Conservation (phyloP, 371 early-diverging fungal genomes). For the Sporodiniella umbellata region DNA sequence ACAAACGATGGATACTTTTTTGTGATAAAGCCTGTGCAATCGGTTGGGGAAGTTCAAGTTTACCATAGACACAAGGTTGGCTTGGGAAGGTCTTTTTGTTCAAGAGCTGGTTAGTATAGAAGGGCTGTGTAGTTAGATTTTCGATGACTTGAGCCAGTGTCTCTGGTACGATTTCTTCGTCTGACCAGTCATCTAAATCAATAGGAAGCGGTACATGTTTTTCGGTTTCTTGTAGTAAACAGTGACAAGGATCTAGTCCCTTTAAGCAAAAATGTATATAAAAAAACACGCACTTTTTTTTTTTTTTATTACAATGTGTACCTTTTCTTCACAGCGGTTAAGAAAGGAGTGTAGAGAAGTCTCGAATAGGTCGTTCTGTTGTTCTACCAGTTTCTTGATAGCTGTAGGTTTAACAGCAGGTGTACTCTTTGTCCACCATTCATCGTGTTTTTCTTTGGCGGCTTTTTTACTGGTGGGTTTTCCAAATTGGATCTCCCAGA, state of each 20-base stretch:
- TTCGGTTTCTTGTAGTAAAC: slow-evolving; percentile 5
- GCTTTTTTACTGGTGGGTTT: slow-evolving; percentile 13
- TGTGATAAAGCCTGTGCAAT: slow-evolving; percentile 24
- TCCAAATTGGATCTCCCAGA: slow-evolving; percentile 29
- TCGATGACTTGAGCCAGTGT: slow-evolving; percentile 13
- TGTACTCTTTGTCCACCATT: slow-evolving; percentile 3
- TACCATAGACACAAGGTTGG: slow-evolving; percentile 20
- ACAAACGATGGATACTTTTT: slow-evolving; percentile 47
- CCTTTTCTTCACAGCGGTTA: slow-evolving; percentile 22
- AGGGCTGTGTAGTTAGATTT: slow-evolving; percentile 16
- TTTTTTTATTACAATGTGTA: neutral
- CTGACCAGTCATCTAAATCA: slow-evolving; percentile 1
- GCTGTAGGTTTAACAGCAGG: slow-evolving; percentile 23
- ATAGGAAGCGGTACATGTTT: slow-evolving; percentile 11
- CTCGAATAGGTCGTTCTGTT: slow-evolving; percentile 24
- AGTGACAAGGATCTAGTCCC: slow-evolving; percentile 12
- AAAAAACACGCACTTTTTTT: neutral
- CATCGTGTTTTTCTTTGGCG: slow-evolving; percentile 16
- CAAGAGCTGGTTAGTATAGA: slow-evolving; percentile 33
- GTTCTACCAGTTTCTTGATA: slow-evolving; percentile 27
- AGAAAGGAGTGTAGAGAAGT: slow-evolving; percentile 19
- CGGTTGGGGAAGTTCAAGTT: slow-evolving; percentile 2
- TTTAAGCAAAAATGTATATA: neutral
- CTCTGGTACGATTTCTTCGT: slow-evolving; percentile 2
- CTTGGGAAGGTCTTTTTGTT: slow-evolving; percentile 17